Conservation (phyloP, 768 basidiomycete species). For the Mycena haematopus region DNA sequence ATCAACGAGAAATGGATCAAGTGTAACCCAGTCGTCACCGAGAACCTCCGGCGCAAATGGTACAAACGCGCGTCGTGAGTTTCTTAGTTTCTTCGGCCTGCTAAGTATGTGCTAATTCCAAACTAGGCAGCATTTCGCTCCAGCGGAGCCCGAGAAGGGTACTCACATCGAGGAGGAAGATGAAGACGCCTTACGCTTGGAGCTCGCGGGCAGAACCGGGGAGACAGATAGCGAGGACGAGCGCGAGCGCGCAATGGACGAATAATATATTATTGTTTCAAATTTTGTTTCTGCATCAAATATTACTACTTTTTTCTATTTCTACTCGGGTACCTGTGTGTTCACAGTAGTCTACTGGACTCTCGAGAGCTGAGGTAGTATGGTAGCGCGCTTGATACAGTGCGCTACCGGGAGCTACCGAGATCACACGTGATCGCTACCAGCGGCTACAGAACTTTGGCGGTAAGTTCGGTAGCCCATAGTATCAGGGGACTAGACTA, state of each 20-base stretch:
- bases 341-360: background rate
- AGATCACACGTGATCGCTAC: constrained; percentile 4
- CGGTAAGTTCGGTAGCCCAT: background rate
- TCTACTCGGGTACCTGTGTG: no score
- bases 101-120: no score
- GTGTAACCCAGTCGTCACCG: background rate
- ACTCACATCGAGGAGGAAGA: no score
- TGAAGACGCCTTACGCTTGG: no score
- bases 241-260: no score
- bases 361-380: background rate
- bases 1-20: constrained; percentile 5
- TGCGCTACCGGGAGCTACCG: background rate
- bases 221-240: no score
- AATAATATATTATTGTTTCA: no score
- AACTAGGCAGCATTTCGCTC: no score
- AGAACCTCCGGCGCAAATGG: background rate
- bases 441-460: background rate
- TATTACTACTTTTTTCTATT: no score
- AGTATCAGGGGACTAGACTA: constrained; percentile 4
- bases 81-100: background rate
- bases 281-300: no score
- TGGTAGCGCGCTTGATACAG: constrained; percentile 2
- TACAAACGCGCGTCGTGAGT: background rate
- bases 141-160: no score
- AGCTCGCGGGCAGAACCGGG: no score